Evolutionary conservation across 2,329 filamentous ascomycete genomes (phyloP).

Genomic region (Fusarium agapanthi): DNA sequence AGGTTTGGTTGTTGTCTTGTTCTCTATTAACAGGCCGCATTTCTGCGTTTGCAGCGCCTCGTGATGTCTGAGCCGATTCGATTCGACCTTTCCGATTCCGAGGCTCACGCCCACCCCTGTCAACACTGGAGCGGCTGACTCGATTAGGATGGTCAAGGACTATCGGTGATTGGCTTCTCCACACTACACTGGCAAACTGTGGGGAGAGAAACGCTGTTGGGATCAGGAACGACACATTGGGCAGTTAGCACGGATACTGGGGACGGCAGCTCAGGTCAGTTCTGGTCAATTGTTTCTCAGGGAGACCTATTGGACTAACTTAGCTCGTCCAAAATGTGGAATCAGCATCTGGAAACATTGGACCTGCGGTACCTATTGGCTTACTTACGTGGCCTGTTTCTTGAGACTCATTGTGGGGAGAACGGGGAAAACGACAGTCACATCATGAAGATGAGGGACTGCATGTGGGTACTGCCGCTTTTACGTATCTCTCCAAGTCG

Average conservation of each 20-base stretch:
- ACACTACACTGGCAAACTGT: constrained; percentile 40
- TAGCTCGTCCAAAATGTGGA: not conserved
- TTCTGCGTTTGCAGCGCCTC: constrained; percentile 36
- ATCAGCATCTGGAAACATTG: not conserved
- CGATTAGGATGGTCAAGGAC: constrained; percentile 23
- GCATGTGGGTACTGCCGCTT: constrained; percentile 4
- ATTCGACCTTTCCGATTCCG: constrained; percentile 18
- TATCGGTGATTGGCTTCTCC: constrained; percentile 40
- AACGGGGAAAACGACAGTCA: not conserved
- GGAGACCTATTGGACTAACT: not conserved
- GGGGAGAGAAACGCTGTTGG: constrained; percentile 20
- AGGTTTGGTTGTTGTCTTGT: not conserved
- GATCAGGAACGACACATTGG: not conserved
- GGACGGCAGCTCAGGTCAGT: constrained; percentile 26
- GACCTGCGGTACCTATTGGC: not conserved
- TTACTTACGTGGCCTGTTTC: not conserved
- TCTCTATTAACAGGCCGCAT: constrained; percentile 32
- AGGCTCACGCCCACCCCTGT: constrained; percentile 22
- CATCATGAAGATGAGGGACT: constrained; percentile 17
- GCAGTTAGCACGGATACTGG: constrained; percentile 14
- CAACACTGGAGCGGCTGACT: constrained; percentile 18
- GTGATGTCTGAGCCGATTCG: constrained; percentile 33
- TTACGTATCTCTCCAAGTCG: constrained; percentile 15
- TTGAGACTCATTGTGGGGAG: constrained; percentile 10
- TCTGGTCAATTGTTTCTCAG: constrained; percentile 7